phyloP scores from a whole-genome alignment of 2,329 filamentous ascomycete species.

The Diplodia corticola region DNA sequence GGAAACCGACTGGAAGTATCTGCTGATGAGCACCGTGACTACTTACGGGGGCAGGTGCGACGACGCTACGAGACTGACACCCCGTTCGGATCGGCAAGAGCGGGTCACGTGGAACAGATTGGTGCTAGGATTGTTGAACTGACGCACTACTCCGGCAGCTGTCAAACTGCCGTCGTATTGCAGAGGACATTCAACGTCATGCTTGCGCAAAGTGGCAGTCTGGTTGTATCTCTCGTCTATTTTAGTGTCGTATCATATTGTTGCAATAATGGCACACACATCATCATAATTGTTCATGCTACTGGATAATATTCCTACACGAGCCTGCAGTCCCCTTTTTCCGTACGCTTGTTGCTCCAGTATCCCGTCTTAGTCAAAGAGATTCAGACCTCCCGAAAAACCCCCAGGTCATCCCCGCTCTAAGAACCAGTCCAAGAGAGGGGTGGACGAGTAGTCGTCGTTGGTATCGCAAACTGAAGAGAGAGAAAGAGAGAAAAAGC shows the following conservation, averaged over 20 bases:
- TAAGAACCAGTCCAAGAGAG: constrained; percentile 1
- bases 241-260: background rate
- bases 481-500: constrained; percentile 15
- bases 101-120: background rate
- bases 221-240: background rate
- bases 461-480: constrained; percentile 18
- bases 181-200: background rate
- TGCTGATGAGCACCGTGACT: background rate
- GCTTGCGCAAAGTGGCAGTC: background rate
- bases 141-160: background rate
- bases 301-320: constrained; percentile 16
- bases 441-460: background rate
- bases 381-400: constrained; percentile 5
- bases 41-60: background rate
- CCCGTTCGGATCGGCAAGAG: background rate
- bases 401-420: background rate
- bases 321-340: background rate
- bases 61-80: background rate
- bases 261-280: background rate
- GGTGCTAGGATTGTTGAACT: background rate
- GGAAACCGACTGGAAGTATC: background rate
- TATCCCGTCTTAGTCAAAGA: background rate
- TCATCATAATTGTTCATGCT: background rate
- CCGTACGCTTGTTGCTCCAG: background rate
- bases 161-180: background rate